phyloP scores from a whole-genome alignment of 202 grass and related monocot genomes.

The Sporobolus alterniflorus region DNA sequence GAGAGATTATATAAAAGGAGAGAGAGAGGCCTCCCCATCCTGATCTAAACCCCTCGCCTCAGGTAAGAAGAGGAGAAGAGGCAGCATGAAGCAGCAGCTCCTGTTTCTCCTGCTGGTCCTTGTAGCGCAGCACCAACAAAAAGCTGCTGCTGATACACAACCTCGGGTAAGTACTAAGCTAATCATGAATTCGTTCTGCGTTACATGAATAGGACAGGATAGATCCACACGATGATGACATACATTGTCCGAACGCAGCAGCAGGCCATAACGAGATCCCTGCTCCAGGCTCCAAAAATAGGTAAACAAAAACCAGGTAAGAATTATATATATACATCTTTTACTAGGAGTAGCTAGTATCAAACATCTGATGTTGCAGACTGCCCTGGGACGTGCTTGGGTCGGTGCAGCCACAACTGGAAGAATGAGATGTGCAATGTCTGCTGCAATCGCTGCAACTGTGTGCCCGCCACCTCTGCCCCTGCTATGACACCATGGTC shows the following conservation, averaged over 20 bases:
- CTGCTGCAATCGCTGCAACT: slow-evolving; percentile 79
- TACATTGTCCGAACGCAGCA: neutral
- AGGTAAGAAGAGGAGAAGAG: neutral
- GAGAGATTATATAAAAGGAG: neutral
- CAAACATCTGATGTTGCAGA: slow-evolving; percentile 25
- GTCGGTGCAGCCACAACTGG: slow-evolving; percentile 73
- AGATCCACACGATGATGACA: neutral
- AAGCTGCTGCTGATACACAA: neutral
- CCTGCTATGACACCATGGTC: slow-evolving; percentile 55
- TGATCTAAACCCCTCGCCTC: neutral
- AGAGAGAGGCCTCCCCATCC: neutral
- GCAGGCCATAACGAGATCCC: slow-evolving; percentile 14
- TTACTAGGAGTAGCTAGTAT: too few relatives aligned
- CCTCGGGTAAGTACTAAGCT: neutral
- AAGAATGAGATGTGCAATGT: slow-evolving; percentile 72
- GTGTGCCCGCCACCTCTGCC: slow-evolving; percentile 59
- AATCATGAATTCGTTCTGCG: neutral
- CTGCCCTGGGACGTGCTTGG: slow-evolving; percentile 50
- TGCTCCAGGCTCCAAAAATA: slow-evolving; percentile 40
- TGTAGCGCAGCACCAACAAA: neutral
- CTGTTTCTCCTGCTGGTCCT: neutral
- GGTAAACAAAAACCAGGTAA: neutral
- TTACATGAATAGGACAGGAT: neutral
- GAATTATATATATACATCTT: too few relatives aligned
- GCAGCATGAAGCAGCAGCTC: neutral